These are phyloP conservation scores for Hypoxylon sp. DNA, from an alignment of 2,329 filamentous ascomycete species.

Conservation along the genomic window DNA sequence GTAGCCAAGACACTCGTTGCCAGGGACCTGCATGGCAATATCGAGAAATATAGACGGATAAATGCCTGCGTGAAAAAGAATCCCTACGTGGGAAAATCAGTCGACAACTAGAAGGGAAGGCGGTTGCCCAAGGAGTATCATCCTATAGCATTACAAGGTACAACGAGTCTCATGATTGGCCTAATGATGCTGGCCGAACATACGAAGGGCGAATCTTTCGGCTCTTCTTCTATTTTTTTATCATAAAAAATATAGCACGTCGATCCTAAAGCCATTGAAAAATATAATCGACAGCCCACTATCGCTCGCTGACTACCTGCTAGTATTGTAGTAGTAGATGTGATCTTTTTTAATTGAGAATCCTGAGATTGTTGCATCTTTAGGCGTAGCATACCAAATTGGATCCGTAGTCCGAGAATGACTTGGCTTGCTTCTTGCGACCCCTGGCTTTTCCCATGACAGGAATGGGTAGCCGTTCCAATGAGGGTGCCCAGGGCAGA, in stretches of 20 bases:
- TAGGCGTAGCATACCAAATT: constrained; percentile 36
- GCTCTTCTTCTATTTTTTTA: constrained; percentile 33
- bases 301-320: constrained; percentile 7
- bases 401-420: constrained; percentile 38
- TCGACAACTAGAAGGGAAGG: constrained; percentile 41
- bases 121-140: constrained; percentile 29
- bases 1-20: constrained; percentile 30
- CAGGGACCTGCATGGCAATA: constrained; percentile 41
- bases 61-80: constrained; percentile 28
- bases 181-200: constrained; percentile 17
- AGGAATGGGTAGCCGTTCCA: constrained; percentile 46
- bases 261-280: constrained; percentile 16
- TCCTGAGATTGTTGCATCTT: constrained; percentile 33
- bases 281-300: background rate
- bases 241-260: constrained; percentile 8
- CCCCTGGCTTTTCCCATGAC: constrained; percentile 36
- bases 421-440: constrained; percentile 21
- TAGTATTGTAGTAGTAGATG: constrained; percentile 22
- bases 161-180: constrained; percentile 31
- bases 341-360: constrained; percentile 27
- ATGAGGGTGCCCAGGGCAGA: constrained; percentile 30
- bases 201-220: constrained; percentile 33
- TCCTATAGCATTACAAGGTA: constrained; percentile 31
- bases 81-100: constrained; percentile 17
- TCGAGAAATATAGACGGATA: constrained; percentile 43